Evolutionary conservation across 306 rosid species (phyloP).

Genomic region (Cucumis cinereus): DNA sequence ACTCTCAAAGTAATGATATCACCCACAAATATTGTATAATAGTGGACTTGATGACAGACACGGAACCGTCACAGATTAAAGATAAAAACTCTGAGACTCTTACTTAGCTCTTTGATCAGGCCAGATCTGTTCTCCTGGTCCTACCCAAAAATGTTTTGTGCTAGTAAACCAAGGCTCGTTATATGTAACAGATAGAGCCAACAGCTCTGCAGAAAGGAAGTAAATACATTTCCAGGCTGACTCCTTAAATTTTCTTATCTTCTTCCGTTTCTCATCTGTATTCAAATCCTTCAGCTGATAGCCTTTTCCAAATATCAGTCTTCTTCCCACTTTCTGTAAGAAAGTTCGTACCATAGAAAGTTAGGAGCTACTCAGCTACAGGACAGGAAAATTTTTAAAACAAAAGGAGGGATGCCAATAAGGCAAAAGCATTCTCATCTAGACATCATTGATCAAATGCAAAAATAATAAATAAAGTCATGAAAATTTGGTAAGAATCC

Average conservation of each 20-base stretch:
- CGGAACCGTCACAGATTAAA: background rate
- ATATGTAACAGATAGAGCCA: constrained; percentile 60
- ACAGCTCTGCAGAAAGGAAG: constrained; percentile 71
- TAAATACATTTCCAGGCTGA: constrained; percentile 93
- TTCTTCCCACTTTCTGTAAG: constrained; percentile 56
- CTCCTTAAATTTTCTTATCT: constrained; percentile 79
- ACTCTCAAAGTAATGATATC: background rate
- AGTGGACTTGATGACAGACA: background rate
- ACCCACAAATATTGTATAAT: background rate
- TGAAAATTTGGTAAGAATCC: background rate
- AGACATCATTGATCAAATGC: background rate
- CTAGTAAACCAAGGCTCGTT: constrained; percentile 79
- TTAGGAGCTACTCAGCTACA: background rate
- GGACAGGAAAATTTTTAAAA: background rate
- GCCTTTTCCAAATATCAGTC: constrained; percentile 61
- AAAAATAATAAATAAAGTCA: background rate
- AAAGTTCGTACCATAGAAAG: constrained; percentile 4
- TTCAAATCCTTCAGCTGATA: constrained; percentile 29
- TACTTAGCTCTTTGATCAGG: constrained; percentile 89
- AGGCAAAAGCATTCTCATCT: background rate
- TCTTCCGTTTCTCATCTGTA: constrained; percentile 41
- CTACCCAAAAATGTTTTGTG: constrained; percentile 75
- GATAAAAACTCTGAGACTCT: constrained; percentile 13
- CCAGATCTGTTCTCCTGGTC: constrained; percentile 89
- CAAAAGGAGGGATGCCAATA: background rate